Evolutionary conservation across 1,284 basidiomycete genomes (phyloP).

Genomic region (Tilletia caries): DNA sequence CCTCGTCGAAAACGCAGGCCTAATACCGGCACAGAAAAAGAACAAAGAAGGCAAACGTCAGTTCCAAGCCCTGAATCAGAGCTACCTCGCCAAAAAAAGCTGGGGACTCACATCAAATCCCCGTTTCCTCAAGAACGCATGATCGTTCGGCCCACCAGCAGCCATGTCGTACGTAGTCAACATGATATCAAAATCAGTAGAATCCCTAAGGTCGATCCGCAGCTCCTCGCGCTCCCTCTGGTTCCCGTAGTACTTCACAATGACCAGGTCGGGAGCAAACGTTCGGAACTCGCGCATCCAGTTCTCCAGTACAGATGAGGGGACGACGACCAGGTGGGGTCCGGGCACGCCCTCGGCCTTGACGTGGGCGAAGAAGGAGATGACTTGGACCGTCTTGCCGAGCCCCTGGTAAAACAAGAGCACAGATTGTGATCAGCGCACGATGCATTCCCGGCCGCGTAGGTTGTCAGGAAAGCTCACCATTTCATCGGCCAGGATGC

Average conservation of each 20-base stretch:
- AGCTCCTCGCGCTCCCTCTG: slow-evolving; percentile 81
- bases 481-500: slow-evolving; percentile 55
- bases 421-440: no score
- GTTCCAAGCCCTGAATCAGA: no score
- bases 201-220: slow-evolving; percentile 63
- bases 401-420: slow-evolving; percentile 63
- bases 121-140: slow-evolving; percentile 79
- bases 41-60: no score
- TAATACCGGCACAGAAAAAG: slow-evolving; percentile 1
- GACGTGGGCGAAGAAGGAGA: slow-evolving; percentile 87
- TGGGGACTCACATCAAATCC: slow-evolving; percentile 81
- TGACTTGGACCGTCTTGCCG: slow-evolving; percentile 97
- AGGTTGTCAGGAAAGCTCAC: not conserved
- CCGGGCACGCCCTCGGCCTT: slow-evolving; percentile 73
- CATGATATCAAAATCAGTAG: slow-evolving; percentile 80
- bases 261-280: slow-evolving; percentile 78
- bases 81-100: not conserved
- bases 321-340: slow-evolving; percentile 86
- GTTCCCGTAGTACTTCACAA: slow-evolving; percentile 87
- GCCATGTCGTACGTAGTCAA: slow-evolving; percentile 96
- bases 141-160: slow-evolving; percentile 72
- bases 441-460: no score
- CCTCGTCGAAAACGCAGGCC: slow-evolving; percentile 80
- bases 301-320: slow-evolving; percentile 91
- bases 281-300: slow-evolving; percentile 94